Percentiles rank a stretch among this genome's conserved stretches.
phyloP scores from a whole-genome alignment of 1,139 yeast genomes.

The Oligophagozyma castellii region DNA sequence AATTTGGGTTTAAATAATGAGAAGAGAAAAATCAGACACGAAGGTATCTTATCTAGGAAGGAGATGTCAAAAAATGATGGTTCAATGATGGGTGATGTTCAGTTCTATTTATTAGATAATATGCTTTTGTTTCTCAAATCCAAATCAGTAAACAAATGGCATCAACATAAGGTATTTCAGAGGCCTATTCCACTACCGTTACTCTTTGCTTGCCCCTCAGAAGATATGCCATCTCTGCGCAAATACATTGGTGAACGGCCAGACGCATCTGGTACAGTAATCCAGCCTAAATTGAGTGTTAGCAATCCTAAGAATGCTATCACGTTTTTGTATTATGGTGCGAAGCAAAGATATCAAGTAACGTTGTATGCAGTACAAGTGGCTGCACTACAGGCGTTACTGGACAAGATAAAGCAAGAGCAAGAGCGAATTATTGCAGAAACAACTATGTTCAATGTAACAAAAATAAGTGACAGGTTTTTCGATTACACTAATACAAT shows the following conservation, averaged over 20 bases:
- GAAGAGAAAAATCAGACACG: slow-evolving; percentile 46
- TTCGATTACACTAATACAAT: slow-evolving; percentile 64
- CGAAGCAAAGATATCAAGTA: slow-evolving; percentile 52
- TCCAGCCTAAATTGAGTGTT: slow-evolving; percentile 19
- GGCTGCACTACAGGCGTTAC: slow-evolving; percentile 66
- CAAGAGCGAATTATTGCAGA: slow-evolving; percentile 58
- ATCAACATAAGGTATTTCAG: slow-evolving; percentile 81
- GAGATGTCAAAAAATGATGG: slow-evolving; percentile 22
- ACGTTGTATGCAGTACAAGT: slow-evolving; percentile 52
- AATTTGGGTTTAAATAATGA: slow-evolving; percentile 76
- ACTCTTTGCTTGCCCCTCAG: slow-evolving; percentile 61
- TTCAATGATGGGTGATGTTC: slow-evolving; percentile 40
- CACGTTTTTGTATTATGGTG: slow-evolving; percentile 38
- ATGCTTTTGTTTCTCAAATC: slow-evolving; percentile 75
- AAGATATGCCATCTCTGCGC: slow-evolving; percentile 56
- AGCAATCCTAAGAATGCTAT: slow-evolving; percentile 25
- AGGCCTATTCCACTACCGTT: slow-evolving; percentile 86
- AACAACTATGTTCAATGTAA: slow-evolving; percentile 68
- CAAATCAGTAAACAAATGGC: slow-evolving; percentile 79
- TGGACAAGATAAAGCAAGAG: slow-evolving; percentile 68
- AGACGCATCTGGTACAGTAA: slow-evolving; percentile 30
- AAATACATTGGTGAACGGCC: slow-evolving; percentile 28
- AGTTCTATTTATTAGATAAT: slow-evolving; percentile 77
- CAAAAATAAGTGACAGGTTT: slow-evolving; percentile 58
- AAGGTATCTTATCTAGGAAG: slow-evolving; percentile 25